phyloP scores from a whole-genome alignment of 306 rosid genomes.

The Crataegus laevigata region DNA sequence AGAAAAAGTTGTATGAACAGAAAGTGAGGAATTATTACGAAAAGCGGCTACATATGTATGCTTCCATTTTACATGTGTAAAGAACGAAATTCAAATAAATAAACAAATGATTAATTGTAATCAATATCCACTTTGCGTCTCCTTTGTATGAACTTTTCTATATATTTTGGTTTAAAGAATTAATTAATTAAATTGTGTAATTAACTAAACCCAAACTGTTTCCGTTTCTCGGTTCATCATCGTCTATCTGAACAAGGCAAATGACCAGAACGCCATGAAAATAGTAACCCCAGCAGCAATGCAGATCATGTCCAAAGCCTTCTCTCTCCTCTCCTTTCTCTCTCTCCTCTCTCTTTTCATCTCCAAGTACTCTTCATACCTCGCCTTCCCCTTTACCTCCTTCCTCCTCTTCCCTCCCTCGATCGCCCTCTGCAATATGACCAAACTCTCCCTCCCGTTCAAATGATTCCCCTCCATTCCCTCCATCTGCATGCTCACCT shows the following conservation, averaged over 20 bases:
- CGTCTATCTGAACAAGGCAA: conserved; percentile 8
- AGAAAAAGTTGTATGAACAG: no score
- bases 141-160: not conserved
- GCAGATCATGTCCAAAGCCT: conserved; percentile 38
- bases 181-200: not conserved
- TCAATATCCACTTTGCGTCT: not conserved
- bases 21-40: no score
- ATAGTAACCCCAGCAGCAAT: conserved; percentile 32
- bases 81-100: no score
- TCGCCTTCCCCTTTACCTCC: conserved; percentile 25
- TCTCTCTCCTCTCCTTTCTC: conserved; percentile 38
- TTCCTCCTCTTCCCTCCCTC: conserved; percentile 36
- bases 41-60: no score
- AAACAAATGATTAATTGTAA: no score
- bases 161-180: not conserved
- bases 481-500: conserved; percentile 57
- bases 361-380: conserved; percentile 23
- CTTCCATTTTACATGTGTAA: not conserved
- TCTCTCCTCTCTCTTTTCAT: conserved; percentile 37
- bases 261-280: conserved; percentile 34
- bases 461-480: conserved; percentile 65
- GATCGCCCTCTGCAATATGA: conserved; percentile 46
- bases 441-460: conserved; percentile 55
- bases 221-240: not conserved
- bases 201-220: not conserved